Base-by-base conservation (phyloP, 2,329 filamentous ascomycete genomes). In the Capronia coronata region DNA sequence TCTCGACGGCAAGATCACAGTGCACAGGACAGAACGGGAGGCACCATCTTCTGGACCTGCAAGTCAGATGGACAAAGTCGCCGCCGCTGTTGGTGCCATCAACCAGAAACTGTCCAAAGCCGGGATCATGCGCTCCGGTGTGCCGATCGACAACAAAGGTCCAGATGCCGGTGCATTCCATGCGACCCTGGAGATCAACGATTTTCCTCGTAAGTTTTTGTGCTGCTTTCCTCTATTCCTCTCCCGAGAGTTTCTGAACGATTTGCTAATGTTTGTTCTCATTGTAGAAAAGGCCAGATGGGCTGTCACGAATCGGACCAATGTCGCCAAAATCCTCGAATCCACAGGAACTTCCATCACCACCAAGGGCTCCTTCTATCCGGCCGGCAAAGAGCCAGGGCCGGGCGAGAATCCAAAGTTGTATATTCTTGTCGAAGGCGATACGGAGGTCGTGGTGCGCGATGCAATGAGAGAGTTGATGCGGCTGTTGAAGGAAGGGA, bases 251-350 rank as follows among this genome's bases (percentile, higher is more conserved):
- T 34, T n/a, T n/a, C n/a, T n/a, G n/a, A n/a, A n/a, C n/a, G n/a
- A n/a, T n/a, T n/a, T n/a, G n/a, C n/a, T n/a, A n/a, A n/a, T n/a
- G n/a, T 5, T 23, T 10, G 14, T 55, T 19, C n/a, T n/a, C n/a
- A n/a, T n/a, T 59, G 66, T 62, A 75, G 73, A 98, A 67, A 97
- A 96, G 75, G 93, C 93, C 57, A 82, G 93, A 61, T 98, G 93
- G 93, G 91, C 89, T 9, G 93, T 98, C 71, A 98, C 93, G 32
- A 98, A 98, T 68, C 82, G 93, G 58, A 97, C 93, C 29, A 98
- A 98, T 63, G 93, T 98, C 49, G 90, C 91, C 60, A 98, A 97
- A 75, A 96, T 98, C 61, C 77, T 98, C 57, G 93, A 98, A 64
- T 80, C 87, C 8, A 96, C 91, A 0, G 91, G 89, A 34, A 94